phyloP scores from a whole-genome alignment of 495 filamentous ascomycete species.

The Hyaloscypha variabilis region DNA sequence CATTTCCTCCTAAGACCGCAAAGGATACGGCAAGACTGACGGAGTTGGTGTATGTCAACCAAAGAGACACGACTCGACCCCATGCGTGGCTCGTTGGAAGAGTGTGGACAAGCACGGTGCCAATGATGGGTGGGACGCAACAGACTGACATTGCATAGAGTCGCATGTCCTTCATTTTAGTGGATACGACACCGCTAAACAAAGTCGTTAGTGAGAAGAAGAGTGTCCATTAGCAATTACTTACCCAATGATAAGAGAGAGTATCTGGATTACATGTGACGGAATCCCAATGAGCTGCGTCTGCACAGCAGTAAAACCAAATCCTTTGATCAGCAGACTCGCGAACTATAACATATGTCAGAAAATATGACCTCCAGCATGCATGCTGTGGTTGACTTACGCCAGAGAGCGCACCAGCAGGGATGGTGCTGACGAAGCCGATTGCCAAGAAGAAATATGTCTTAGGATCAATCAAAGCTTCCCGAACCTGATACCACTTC shows the following conservation, averaged over 20 bases:
- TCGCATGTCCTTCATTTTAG: neutral
- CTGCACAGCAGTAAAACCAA: slow-evolving; percentile 5
- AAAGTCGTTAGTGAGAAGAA: neutral
- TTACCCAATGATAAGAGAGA: neutral
- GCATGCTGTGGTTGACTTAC: neutral
- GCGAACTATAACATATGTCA: neutral
- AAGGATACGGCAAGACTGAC: neutral
- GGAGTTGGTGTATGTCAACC: neutral
- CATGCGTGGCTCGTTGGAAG: neutral
- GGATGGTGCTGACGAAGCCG: neutral
- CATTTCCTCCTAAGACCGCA: neutral
- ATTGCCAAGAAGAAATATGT: slow-evolving; percentile 49
- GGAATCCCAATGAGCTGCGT: neutral
- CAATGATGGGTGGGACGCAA: neutral
- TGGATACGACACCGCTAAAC: neutral
- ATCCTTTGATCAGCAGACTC: neutral
- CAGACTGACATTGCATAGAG: neutral
- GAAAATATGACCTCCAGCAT: too few species aligned
- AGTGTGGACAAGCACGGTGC: neutral
- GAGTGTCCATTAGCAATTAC: neutral
- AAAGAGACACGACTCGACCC: neutral
- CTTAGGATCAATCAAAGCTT: slow-evolving; percentile 58
- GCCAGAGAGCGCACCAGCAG: neutral
- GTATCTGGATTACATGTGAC: neutral
- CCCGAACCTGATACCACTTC: slow-evolving; percentile 56